Percentiles rank a stretch among this genome's conserved stretches.
These are phyloP conservation scores for Dillenia suffruticosa DNA, from an alignment of 164 flowering plant species.

Conservation along the genomic window DNA sequence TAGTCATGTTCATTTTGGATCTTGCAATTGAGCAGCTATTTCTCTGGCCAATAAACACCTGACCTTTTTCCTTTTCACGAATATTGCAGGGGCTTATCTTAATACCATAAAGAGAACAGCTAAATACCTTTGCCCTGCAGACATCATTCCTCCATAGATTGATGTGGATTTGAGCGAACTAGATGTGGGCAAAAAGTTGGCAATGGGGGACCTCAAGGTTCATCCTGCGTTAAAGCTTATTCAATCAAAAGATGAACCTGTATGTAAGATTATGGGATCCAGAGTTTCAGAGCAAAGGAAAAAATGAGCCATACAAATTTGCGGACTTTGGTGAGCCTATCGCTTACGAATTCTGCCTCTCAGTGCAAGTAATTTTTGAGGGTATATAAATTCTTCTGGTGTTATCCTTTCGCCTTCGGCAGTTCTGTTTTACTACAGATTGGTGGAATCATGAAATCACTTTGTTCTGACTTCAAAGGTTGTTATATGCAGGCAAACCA, in stretches of 20 bases:
- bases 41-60: too few species aligned
- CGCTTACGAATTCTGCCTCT: slow-evolving; percentile 3
- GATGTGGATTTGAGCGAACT: slow-evolving; percentile 94
- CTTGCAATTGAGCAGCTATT: neutral
- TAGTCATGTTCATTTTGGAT: neutral
- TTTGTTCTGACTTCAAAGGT: too few species aligned
- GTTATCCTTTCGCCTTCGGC: too few species aligned
- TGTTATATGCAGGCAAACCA: too few species aligned
- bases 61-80: neutral
- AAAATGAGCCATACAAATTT: slow-evolving; percentile 44
- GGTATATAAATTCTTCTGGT: too few species aligned
- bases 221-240: slow-evolving; percentile 81
- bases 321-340: neutral
- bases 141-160: slow-evolving; percentile 85
- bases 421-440: too few species aligned
- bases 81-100: slow-evolving; percentile 59
- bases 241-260: slow-evolving; percentile 48
- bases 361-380: neutral
- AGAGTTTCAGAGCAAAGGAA: slow-evolving; percentile 60
- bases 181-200: slow-evolving; percentile 79
- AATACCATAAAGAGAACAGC: slow-evolving; percentile 83
- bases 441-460: too few species aligned
- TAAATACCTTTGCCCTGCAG: slow-evolving; percentile 85
- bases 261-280: slow-evolving; percentile 64
- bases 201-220: slow-evolving; percentile 74